Base-by-base conservation (phyloP, 2,329 filamentous ascomycete genomes). In the Chalaropsis thielavioides region DNA sequence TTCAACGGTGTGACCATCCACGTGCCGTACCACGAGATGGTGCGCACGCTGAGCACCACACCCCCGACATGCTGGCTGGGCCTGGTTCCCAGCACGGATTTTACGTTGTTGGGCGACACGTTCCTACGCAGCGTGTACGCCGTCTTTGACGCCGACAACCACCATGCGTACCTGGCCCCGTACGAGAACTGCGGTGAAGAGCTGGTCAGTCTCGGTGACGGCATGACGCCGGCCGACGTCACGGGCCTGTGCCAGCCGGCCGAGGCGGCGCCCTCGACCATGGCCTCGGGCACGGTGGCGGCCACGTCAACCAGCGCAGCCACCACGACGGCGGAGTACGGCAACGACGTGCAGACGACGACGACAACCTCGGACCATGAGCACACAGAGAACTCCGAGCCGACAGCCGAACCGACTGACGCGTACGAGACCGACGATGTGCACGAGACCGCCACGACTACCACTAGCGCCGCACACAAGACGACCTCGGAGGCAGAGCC, bases 41-140 rank as follows among this genome's bases (percentile, higher is more conserved):
- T 68, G 59, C 67, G 72, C 7, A 64, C 69, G 63, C 60, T 72
- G 22, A 24, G 63, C 2, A 65, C 63, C 17, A 46, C 66, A n/a
- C 68, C 59, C 27, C 71, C 71, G 41, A 70, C 72, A 13, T 82
- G 80, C 69, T 80, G 78, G 64, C 71, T 82, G n/a, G 80, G 80
- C 7, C 76, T 82, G 67, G 74, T 75, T 68, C 74, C 77, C 8
- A 80, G 75, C 68, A 71, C 75, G 6, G 74, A 75, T 35, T 82
- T 81, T 68, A 73, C 75, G 13, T 71, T 83, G n/a, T 72, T 82
- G 11, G 80, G 80, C 7, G 80, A 82, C 68, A 81, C 79, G 0
- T 80, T 83, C 71, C 68, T 82, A 67, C 76, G 80, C 35, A 80
- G 78, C 11, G 79, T 78, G 3, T 83, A 82, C 68, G 74, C 76